phyloP scores from a whole-genome alignment of 768 basidiomycete genomes.

The Mycena maculata region DNA sequence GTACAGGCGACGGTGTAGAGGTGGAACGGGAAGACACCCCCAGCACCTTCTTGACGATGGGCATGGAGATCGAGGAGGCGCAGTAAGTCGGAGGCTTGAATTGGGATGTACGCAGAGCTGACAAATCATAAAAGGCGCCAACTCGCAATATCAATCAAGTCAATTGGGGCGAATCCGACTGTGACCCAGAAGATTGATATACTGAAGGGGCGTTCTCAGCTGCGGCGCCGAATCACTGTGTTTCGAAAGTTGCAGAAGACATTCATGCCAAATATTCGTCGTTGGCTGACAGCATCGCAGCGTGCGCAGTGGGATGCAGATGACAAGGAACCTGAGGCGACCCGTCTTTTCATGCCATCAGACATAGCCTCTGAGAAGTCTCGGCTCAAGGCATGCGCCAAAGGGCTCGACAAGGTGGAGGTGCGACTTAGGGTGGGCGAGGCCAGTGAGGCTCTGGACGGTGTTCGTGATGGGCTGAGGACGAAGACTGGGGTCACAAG shows the following conservation, averaged over 20 bases:
- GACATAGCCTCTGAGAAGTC: background rate
- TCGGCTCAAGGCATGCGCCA: background rate
- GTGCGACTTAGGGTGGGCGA: background rate
- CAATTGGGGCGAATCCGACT: background rate
- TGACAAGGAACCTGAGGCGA: background rate
- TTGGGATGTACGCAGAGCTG: background rate
- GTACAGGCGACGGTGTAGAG: background rate
- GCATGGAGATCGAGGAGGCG: background rate
- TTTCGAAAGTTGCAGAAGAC: background rate
- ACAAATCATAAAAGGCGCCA: background rate
- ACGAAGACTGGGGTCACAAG: background rate
- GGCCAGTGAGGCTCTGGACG: background rate
- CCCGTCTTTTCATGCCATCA: slow-evolving; percentile 6
- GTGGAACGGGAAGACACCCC: slow-evolving; percentile 11
- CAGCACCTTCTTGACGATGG: slow-evolving; percentile 3
- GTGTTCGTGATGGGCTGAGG: background rate
- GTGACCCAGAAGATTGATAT: background rate
- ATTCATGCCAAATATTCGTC: background rate
- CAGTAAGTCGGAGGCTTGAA: background rate
- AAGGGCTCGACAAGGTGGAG: background rate
- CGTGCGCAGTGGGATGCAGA: background rate
- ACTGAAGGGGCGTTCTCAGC: background rate
- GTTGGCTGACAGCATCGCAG: background rate
- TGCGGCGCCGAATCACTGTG: background rate
- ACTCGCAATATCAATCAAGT: background rate